phyloP scores from a whole-genome alignment of 331 rosid species.

The Malus hybrid region DNA sequence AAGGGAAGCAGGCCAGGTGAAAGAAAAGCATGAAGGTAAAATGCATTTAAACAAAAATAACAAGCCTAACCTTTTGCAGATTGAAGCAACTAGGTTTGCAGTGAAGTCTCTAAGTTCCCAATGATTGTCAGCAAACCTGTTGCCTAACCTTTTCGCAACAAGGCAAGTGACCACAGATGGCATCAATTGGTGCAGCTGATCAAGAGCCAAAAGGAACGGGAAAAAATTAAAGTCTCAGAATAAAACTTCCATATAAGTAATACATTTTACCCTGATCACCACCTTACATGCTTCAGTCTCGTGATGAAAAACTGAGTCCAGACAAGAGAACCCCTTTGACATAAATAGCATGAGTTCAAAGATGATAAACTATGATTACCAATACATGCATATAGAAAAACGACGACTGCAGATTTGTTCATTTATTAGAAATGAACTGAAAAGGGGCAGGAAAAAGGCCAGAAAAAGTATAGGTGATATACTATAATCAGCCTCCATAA shows the following conservation, averaged over 20 bases:
- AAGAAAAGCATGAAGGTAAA: not conserved
- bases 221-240: slow-evolving; percentile 14
- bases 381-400: not conserved
- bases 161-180: slow-evolving; percentile 91
- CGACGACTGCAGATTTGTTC: not conserved
- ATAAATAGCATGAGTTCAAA: not conserved
- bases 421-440: not conserved
- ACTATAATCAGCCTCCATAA: not conserved
- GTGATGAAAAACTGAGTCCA: not conserved
- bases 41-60: not conserved
- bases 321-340: not conserved
- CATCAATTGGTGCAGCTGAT: slow-evolving; percentile 92
- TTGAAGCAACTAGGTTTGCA: slow-evolving; percentile 71
- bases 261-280: not conserved
- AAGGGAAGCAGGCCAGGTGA: not conserved
- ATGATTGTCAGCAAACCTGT: slow-evolving; percentile 65
- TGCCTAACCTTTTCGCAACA: slow-evolving; percentile 77
- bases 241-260: not conserved
- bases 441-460: not conserved
- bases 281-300: not conserved
- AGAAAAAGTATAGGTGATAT: not conserved
- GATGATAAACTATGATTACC: not conserved
- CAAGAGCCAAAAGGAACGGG: slow-evolving; percentile 2
- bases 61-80: slow-evolving; percentile 70
- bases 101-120: slow-evolving; percentile 91